Evolutionary conservation across 768 basidiomycete genomes (phyloP).

Genomic region (Mrakia blollopis): DNA sequence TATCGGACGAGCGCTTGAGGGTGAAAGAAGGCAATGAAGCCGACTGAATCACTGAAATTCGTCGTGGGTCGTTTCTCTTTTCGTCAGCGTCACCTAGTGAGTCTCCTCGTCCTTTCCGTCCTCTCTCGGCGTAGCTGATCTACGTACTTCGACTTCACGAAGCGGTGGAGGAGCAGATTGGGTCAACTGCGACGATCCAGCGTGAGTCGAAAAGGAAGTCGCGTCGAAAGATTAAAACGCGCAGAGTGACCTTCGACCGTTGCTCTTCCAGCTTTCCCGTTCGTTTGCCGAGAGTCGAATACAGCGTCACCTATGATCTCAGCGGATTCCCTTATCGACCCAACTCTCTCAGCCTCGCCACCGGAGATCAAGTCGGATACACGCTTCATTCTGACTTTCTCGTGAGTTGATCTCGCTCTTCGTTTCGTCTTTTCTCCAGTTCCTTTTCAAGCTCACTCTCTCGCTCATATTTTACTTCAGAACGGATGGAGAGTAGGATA

Average conservation of each 20-base stretch:
- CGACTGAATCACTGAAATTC: too few relatives aligned
- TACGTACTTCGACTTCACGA: too few relatives aligned
- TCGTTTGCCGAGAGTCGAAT: background rate
- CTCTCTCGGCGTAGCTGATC: background rate
- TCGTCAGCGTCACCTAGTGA: background rate
- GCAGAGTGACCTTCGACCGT: too few relatives aligned
- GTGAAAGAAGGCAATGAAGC: too few relatives aligned
- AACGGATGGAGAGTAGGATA: background rate
- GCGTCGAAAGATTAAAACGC: too few relatives aligned
- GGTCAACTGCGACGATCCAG: background rate
- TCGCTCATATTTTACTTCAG: background rate
- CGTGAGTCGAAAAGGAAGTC: too few relatives aligned
- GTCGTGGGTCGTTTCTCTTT: background rate
- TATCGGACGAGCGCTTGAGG: background rate
- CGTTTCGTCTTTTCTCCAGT: background rate
- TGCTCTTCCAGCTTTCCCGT: background rate
- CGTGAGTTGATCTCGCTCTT: background rate
- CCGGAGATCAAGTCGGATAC: background rate
- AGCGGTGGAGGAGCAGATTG: background rate
- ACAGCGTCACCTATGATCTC: background rate
- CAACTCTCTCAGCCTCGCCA: background rate
- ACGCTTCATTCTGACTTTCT: background rate
- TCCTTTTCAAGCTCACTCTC: background rate
- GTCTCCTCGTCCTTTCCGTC: background rate
- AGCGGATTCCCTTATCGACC: background rate